Percentiles rank a stretch among this genome's conserved stretches.
These are phyloP conservation scores for Pichia kluyveri DNA, from an alignment of 805 yeast genomes.

Conservation along the genomic window DNA sequence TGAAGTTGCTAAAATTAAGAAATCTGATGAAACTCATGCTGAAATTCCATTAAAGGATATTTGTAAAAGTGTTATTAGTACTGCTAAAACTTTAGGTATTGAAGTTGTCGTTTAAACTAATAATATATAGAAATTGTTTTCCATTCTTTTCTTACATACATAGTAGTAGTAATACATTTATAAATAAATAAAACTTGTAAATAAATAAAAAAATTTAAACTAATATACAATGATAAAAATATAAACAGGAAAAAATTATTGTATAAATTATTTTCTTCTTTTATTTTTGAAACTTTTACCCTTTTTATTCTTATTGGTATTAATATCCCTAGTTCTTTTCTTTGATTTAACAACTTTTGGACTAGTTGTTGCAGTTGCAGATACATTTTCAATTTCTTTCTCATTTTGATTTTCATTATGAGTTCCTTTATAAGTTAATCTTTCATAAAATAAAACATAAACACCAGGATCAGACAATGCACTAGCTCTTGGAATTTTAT, in stretches of 20 bases:
- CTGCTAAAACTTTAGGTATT: conserved; percentile 87
- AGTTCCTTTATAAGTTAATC: conserved; percentile 42
- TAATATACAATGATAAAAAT: too few relatives aligned
- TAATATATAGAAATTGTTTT: not conserved
- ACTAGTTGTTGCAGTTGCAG: not conserved
- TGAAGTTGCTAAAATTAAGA: conserved; percentile 90
- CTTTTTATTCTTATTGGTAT: not conserved
- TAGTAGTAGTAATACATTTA: too few relatives aligned
- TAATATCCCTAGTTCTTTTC: not conserved
- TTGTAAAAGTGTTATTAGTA: conserved; percentile 73
- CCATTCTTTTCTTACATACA: too few relatives aligned
- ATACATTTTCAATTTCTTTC: too few relatives aligned
- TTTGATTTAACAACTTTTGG: not conserved
- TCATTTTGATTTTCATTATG: not conserved
- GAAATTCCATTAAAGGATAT: conserved; percentile 63
- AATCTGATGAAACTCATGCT: conserved; percentile 74
- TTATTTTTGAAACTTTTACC: not conserved
- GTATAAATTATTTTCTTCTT: not conserved
- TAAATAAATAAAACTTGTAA: too few relatives aligned
- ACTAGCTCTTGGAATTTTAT: conserved; percentile 58
- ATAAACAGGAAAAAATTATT: too few relatives aligned
- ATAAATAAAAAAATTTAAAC: too few relatives aligned
- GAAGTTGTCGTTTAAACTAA: conserved; percentile 53
- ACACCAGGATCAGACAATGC: conserved; percentile 84
- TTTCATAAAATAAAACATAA: conserved; percentile 78